Percentiles rank a stretch among this genome's conserved stretches.
These are phyloP conservation scores for Phytomonas francai DNA, from an alignment of 208 protist genomes.

Conservation along the genomic window DNA sequence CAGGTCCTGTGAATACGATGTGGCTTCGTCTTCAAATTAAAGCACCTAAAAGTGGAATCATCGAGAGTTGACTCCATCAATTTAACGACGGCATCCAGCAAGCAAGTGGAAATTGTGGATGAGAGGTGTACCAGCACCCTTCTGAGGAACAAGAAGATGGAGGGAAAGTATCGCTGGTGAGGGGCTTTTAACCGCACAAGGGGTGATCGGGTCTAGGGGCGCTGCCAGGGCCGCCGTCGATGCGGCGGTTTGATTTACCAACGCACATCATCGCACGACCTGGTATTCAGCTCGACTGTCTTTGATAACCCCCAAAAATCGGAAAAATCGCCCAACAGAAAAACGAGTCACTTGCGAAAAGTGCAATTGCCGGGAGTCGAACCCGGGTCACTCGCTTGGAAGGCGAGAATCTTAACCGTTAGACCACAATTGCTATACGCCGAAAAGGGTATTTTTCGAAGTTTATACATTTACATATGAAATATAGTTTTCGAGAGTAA, in stretches of 20 bases:
- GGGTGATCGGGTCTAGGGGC: neutral
- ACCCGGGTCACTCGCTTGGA: neutral
- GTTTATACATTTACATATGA: neutral
- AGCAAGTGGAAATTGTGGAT: too few relatives aligned
- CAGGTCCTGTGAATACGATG: neutral
- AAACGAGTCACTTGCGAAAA: neutral
- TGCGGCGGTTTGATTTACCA: neutral
- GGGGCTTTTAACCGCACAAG: neutral
- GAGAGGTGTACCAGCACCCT: too few relatives aligned
- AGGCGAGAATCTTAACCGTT: slow-evolving; percentile 1
- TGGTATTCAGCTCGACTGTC: too few relatives aligned
- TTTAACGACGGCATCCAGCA: neutral
- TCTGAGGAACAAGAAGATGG: too few relatives aligned
- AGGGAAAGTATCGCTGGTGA: too few relatives aligned
- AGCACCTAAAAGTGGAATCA: neutral
- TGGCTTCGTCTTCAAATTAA: neutral
- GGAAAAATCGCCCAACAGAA: too few relatives aligned
- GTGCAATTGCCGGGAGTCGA: neutral
- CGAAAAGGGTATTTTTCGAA: neutral
- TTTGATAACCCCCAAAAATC: too few relatives aligned
- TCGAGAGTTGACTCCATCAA: neutral
- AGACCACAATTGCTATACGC: neutral
- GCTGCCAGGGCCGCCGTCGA: neutral
- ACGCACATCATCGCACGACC: too few relatives aligned
- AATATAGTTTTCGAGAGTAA: slow-evolving; percentile 28